These are phyloP conservation scores for Dioscorea dumetorum DNA, from an alignment of 106 monocot genomes.

Conservation along the genomic window DNA sequence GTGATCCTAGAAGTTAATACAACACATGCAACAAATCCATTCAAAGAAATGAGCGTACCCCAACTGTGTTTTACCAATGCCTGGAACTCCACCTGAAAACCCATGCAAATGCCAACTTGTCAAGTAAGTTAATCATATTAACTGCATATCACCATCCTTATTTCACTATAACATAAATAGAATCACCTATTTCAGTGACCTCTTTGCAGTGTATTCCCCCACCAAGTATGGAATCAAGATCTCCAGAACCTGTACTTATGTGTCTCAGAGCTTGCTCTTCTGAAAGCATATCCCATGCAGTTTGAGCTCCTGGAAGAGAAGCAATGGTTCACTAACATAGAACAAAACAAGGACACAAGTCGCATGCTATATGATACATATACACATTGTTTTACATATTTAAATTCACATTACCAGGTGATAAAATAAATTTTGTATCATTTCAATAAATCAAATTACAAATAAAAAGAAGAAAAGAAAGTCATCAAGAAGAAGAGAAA, in stretches of 20 bases:
- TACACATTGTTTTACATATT: background rate
- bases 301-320: slow-evolving; percentile 45
- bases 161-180: background rate
- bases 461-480: background rate
- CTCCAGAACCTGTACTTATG: slow-evolving; percentile 74
- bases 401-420: background rate
- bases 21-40: background rate
- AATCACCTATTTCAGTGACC: slow-evolving; percentile 90
- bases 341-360: background rate
- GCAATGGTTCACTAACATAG: background rate
- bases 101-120: slow-evolving; percentile 7
- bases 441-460: background rate
- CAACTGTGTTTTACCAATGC: slow-evolving; percentile 95
- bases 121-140: background rate
- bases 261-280: slow-evolving; percentile 69
- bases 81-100: slow-evolving; percentile 93
- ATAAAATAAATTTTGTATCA: background rate
- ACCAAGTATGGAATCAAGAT: slow-evolving; percentile 78
- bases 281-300: slow-evolving; percentile 93
- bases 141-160: background rate
- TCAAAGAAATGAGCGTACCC: slow-evolving; percentile 52
- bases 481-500: too few relatives aligned
- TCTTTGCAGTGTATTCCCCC: slow-evolving; percentile 93
- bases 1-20: slow-evolving; percentile 7
- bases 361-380: background rate